Percentiles rank a stretch among this genome's conserved stretches.
phyloP scores from a whole-genome alignment of 2,329 filamentous ascomycete species.

The Fusarium udum region DNA sequence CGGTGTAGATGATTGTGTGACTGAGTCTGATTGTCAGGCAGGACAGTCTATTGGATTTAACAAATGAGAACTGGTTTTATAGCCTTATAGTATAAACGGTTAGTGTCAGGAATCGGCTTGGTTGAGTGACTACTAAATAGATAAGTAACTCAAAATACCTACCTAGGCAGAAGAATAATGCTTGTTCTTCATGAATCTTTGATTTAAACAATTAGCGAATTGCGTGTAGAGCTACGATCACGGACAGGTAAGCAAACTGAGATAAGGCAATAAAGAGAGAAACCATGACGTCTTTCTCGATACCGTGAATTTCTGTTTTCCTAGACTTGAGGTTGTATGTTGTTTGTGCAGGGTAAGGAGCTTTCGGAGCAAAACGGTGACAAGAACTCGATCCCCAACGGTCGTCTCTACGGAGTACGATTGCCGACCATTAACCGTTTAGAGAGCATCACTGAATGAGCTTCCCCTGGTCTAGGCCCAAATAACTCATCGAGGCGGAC shows the following conservation, averaged over 20 bases:
- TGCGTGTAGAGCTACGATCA: neutral
- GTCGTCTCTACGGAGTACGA: neutral
- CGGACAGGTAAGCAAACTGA: too few relatives aligned
- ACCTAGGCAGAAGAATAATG: neutral
- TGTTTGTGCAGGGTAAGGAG: conserved; percentile 7
- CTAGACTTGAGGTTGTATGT: neutral
- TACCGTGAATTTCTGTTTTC: neutral
- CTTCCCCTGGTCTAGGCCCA: conserved; percentile 32
- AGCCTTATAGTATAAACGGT: too few relatives aligned
- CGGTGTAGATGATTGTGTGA: too few relatives aligned
- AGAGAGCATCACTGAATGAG: neutral
- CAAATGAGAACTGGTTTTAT: neutral
- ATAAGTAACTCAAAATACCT: too few relatives aligned
- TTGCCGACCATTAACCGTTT: conserved; percentile 38
- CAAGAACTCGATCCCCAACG: neutral
- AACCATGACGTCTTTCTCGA: neutral
- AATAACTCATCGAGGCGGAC: conserved; percentile 16
- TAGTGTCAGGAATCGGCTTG: neutral
- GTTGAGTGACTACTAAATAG: neutral
- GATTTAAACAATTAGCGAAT: neutral
- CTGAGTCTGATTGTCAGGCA: neutral
- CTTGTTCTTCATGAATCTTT: too few relatives aligned
- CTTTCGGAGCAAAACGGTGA: neutral
- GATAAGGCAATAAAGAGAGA: neutral
- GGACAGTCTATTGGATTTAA: neutral